phyloP scores from a whole-genome alignment of 257 asterid species.

The Nyctanthes arbortristis region DNA sequence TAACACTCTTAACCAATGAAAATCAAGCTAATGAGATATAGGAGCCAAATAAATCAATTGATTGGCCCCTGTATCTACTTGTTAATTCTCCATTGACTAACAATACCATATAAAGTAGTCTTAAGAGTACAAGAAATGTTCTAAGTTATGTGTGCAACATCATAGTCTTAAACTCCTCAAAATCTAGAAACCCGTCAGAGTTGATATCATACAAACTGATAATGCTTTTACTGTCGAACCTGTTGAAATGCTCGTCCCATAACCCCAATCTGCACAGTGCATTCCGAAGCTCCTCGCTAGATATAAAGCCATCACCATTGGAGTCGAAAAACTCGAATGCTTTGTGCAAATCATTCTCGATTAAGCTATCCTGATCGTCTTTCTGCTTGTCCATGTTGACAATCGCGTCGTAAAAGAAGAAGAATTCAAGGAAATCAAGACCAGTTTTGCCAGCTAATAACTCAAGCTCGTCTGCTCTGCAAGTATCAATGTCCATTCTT shows the following conservation, averaged over 20 bases:
- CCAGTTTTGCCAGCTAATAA: conserved; percentile 21
- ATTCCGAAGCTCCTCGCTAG: conserved; percentile 31
- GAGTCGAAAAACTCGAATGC: conserved; percentile 34
- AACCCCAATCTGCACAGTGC: conserved; percentile 34
- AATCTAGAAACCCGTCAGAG: conserved; percentile 63
- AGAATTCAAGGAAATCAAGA: conserved; percentile 35
- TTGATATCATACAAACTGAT: conserved; percentile 48
- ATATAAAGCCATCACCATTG: conserved; percentile 40
- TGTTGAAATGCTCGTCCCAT: conserved; percentile 29
- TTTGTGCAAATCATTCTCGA: conserved; percentile 18
- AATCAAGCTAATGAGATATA: too few relatives aligned
- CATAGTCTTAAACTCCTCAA: conserved; percentile 66
- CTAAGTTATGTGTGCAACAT: too few relatives aligned
- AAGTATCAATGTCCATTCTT: conserved; percentile 22
- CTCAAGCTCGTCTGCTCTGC: conserved; percentile 31
- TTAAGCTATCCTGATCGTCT: background rate
- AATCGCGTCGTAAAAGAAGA: conserved; percentile 26
- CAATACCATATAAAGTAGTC: too few relatives aligned
- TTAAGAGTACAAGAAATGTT: too few relatives aligned
- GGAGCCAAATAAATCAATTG: too few relatives aligned
- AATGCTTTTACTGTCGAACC: conserved; percentile 41
- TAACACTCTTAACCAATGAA: too few relatives aligned
- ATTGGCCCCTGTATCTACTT: too few relatives aligned
- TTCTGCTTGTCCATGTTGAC: conserved; percentile 5
- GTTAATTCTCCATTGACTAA: too few relatives aligned